These are phyloP conservation scores for Eutypella sp. DNA, from an alignment of 2,329 filamentous ascomycete species.

Conservation along the genomic window DNA sequence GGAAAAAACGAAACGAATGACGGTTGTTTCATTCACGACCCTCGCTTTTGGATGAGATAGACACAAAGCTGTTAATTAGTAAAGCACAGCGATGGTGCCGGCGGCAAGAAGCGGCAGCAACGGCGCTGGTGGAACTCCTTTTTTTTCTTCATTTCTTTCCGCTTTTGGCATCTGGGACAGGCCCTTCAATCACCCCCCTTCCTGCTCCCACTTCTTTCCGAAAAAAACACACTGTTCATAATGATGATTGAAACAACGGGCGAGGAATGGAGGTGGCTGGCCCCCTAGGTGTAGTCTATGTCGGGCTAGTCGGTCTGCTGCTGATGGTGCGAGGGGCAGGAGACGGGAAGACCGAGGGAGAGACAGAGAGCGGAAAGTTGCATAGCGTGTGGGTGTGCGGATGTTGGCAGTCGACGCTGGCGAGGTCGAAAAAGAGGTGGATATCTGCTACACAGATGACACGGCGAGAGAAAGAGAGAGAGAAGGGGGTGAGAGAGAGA, in stretches of 20 bases:
- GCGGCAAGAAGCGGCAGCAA: slow-evolving; percentile 8
- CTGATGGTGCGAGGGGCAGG: no score
- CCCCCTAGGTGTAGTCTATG: not conserved
- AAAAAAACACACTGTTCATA: slow-evolving; percentile 6
- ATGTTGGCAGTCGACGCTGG: not conserved
- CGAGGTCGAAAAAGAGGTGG: no score
- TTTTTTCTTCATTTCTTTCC: slow-evolving; percentile 9
- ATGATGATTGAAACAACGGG: no score
- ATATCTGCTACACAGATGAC: not conserved
- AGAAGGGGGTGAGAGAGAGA: no score
- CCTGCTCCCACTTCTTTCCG: slow-evolving; percentile 20
- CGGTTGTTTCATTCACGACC: slow-evolving; percentile 26
- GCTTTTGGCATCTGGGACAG: slow-evolving; percentile 26
- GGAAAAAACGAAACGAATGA: slow-evolving; percentile 21
- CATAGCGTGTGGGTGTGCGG: not conserved
- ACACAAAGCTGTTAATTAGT: slow-evolving; percentile 30
- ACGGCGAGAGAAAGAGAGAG: no score
- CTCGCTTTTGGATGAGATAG: slow-evolving; percentile 30
- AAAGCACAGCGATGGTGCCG: slow-evolving; percentile 21
- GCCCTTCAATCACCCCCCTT: slow-evolving; percentile 20
- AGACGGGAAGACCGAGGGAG: not conserved
- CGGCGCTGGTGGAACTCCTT: slow-evolving; percentile 25
- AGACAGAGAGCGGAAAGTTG: not conserved
- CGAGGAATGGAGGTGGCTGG: not conserved
- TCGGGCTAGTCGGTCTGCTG: no score